These are phyloP conservation scores for Bocquillonia castaneifolia DNA, from an alignment of 441 rosid species.

Conservation along the genomic window DNA sequence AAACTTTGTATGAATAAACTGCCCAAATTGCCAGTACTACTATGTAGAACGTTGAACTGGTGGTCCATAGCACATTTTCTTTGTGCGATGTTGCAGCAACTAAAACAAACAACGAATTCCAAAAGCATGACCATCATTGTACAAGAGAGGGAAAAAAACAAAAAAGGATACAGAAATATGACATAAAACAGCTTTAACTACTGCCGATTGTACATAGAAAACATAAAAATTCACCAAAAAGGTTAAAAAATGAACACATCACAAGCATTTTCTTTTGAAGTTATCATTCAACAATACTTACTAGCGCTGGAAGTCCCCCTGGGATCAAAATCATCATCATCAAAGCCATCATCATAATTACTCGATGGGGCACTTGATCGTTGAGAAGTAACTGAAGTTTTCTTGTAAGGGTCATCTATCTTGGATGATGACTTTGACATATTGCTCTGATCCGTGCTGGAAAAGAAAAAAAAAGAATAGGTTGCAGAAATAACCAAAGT, in stretches of 20 bases:
- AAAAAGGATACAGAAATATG: neutral
- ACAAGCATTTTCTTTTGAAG: constrained; percentile 1
- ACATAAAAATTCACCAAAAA: neutral
- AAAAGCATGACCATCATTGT: neutral
- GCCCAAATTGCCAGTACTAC: too few relatives aligned
- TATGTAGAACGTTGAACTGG: too few relatives aligned
- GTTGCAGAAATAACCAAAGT: constrained; percentile 16
- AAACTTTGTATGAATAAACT: too few relatives aligned
- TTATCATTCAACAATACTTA: constrained; percentile 35
- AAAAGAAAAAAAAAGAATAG: constrained; percentile 16
- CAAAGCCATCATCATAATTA: constrained; percentile 56
- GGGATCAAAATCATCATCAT: constrained; percentile 98
- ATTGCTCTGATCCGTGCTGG: constrained; percentile 63
- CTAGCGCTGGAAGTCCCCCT: constrained; percentile 74
- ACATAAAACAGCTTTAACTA: too few relatives aligned
- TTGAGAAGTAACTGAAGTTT: constrained; percentile 38
- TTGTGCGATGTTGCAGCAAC: neutral
- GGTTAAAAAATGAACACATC: neutral
- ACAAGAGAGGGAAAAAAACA: neutral
- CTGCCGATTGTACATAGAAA: neutral
- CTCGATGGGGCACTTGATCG: constrained; percentile 39
- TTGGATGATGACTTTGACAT: constrained; percentile 41
- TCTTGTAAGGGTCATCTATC: constrained; percentile 35
- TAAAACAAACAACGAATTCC: neutral
- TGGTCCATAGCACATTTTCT: too few relatives aligned